Evolutionary conservation across 495 filamentous ascomycete genomes (phyloP).

Genomic region (Schizothecium vesticola): DNA sequence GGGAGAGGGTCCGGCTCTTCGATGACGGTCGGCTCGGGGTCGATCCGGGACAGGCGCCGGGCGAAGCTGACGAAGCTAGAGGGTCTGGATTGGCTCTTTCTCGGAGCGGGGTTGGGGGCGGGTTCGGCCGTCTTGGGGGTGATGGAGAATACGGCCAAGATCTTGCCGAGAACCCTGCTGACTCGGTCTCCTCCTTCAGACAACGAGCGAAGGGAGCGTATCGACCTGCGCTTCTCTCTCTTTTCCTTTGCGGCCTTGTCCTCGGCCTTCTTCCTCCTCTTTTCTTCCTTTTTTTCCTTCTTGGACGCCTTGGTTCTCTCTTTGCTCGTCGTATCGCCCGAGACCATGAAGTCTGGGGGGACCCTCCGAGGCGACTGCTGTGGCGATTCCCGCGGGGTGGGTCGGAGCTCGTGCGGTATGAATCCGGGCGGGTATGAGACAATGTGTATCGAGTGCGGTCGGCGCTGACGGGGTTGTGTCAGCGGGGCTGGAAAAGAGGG

Average conservation of each 20-base stretch:
- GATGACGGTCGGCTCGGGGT: conserved; percentile 14
- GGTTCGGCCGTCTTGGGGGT: conserved; percentile 19
- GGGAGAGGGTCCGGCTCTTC: conserved; percentile 11
- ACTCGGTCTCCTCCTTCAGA: conserved; percentile 25
- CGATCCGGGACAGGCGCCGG: conserved; percentile 23
- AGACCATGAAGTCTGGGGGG: conserved; percentile 15
- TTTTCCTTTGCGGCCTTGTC: conserved; percentile 34
- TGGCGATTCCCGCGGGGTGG: conserved; percentile 15
- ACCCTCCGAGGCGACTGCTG: conserved; percentile 6
- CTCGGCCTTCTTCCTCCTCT: conserved; percentile 21
- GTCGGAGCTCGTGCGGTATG: conserved; percentile 44
- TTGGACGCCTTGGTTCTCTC: conserved; percentile 22
- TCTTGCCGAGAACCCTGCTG: conserved; percentile 34
- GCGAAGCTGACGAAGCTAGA: conserved; percentile 29
- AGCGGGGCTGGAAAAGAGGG: conserved; percentile 41
- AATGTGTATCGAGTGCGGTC: conserved; percentile 53
- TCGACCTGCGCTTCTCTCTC: conserved; percentile 31
- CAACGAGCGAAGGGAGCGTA: conserved; percentile 29
- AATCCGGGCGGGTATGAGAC: conserved; percentile 49
- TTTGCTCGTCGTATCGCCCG: conserved; percentile 25
- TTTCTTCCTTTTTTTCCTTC: conserved; percentile 20
- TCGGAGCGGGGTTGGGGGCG: conserved; percentile 8
- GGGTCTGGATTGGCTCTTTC: conserved; percentile 15
- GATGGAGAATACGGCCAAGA: conserved; percentile 35
- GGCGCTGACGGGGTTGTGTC: conserved; percentile 46